phyloP scores from a whole-genome alignment of 768 basidiomycete species.

The Auriculariales sp. region DNA sequence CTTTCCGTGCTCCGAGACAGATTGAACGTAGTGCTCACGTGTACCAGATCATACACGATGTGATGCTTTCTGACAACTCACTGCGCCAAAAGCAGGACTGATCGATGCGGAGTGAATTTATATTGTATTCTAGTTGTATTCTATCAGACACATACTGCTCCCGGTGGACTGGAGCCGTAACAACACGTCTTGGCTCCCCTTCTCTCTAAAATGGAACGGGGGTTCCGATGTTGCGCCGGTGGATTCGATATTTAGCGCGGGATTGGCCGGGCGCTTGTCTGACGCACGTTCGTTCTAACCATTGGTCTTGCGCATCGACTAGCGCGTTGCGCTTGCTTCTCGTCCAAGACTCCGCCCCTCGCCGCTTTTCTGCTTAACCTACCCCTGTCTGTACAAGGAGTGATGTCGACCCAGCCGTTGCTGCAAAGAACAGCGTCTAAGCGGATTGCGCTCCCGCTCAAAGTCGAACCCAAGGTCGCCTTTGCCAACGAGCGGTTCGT shows the following conservation, averaged over 20 bases:
- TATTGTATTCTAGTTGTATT: no score
- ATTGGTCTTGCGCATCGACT: not conserved
- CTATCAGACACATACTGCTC: no score
- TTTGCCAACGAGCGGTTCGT: constrained; percentile 71
- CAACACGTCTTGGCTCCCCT: no score
- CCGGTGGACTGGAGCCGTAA: no score
- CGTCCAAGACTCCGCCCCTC: not conserved
- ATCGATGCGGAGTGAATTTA: no score
- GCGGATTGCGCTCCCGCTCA: constrained; percentile 91
- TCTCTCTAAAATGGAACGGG: no score
- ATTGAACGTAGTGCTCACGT: not conserved
- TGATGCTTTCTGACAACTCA: no score
- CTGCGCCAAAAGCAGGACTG: no score
- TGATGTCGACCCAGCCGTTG: constrained; percentile 94
- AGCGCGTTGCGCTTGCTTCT: not conserved
- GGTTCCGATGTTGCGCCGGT: no score
- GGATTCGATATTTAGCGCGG: no score
- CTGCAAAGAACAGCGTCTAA: constrained; percentile 89
- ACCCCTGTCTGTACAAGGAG: no score
- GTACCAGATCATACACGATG: not conserved
- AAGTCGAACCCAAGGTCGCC: constrained; percentile 88
- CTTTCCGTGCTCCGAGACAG: not conserved
- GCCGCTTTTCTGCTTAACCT: no score
- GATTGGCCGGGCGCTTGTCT: not conserved
- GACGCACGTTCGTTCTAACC: not conserved